Conservation (phyloP, 2,329 filamentous ascomycete genomes). For the Xylaria sp. region DNA sequence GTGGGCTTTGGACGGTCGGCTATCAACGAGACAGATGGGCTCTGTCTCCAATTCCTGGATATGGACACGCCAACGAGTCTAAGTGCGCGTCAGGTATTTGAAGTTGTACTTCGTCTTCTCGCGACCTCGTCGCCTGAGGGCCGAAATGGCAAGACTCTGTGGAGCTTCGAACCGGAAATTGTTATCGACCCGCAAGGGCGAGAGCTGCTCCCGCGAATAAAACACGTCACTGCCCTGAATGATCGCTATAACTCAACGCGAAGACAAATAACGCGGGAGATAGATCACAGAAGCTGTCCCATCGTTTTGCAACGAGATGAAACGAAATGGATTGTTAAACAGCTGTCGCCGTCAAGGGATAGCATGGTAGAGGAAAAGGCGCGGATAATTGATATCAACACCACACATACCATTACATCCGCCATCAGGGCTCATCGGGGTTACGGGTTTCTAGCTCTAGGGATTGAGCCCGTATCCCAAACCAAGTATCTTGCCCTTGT, state of each 20-base stretch:
- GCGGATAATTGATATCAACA: conserved; percentile 6
- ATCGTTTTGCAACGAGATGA: not conserved
- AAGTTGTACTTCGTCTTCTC: not conserved
- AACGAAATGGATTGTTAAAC: conserved; percentile 3
- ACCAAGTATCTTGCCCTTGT: conserved; percentile 8
- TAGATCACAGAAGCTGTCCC: not conserved
- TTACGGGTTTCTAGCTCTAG: conserved; percentile 4
- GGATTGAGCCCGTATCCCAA: conserved; percentile 3
- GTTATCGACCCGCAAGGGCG: not conserved
- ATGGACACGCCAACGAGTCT: not conserved
- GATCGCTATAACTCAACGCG: conserved; percentile 9
- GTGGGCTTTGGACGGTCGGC: conserved; percentile 9
- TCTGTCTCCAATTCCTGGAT: not conserved
- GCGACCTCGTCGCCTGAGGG: not conserved
- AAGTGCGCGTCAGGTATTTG: not conserved
- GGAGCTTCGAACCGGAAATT: conserved; percentile 11
- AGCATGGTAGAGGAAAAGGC: not conserved
- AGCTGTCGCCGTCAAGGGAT: not conserved
- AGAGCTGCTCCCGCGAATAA: conserved; percentile 5
- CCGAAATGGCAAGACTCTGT: not conserved
- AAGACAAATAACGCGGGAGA: not conserved
- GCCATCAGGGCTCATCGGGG: conserved; percentile 7
- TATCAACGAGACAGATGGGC: not conserved
- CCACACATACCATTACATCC: conserved; percentile 4
- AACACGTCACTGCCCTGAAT: not conserved